Conservation (phyloP, 768 basidiomycete species). For the Coprinopsis marcescibilis region DNA sequence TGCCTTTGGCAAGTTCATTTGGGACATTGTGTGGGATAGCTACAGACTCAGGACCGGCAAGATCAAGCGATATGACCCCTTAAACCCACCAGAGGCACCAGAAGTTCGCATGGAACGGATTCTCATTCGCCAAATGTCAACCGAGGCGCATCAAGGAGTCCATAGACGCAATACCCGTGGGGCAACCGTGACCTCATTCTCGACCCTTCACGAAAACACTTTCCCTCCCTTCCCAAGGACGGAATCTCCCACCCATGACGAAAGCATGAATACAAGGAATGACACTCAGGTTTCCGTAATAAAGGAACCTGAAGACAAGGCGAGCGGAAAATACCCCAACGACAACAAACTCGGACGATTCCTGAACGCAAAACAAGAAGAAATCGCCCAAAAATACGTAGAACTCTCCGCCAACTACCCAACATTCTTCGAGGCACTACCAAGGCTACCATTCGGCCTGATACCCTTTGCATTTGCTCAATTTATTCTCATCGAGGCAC, state of each 20-base stretch:
- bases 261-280: too few species aligned
- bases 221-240: too few species aligned
- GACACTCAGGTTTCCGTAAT: not conserved
- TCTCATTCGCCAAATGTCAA: conserved; percentile 21
- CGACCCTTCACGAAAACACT: not conserved
- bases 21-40: conserved; percentile 60
- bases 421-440: conserved; percentile 58
- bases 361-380: conserved; percentile 1
- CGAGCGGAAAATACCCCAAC: not conserved
- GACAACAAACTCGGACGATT: conserved; percentile 2
- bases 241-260: too few species aligned
- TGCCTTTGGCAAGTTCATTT: conserved; percentile 61
- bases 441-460: conserved; percentile 72
- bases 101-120: conserved; percentile 24
- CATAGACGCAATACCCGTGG: too few species aligned
- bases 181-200: not conserved
- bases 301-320: not conserved
- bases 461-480: conserved; percentile 91
- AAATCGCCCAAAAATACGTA: conserved; percentile 13
- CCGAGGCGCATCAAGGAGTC: not conserved
- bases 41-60: conserved; percentile 31
- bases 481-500: conserved; percentile 87
- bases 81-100: conserved; percentile 9
- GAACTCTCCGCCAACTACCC: conserved; percentile 47
- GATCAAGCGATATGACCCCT: conserved; percentile 14